Conservation (phyloP, 805 yeast genomes). For the Wickerhamiella musiphila region DNA sequence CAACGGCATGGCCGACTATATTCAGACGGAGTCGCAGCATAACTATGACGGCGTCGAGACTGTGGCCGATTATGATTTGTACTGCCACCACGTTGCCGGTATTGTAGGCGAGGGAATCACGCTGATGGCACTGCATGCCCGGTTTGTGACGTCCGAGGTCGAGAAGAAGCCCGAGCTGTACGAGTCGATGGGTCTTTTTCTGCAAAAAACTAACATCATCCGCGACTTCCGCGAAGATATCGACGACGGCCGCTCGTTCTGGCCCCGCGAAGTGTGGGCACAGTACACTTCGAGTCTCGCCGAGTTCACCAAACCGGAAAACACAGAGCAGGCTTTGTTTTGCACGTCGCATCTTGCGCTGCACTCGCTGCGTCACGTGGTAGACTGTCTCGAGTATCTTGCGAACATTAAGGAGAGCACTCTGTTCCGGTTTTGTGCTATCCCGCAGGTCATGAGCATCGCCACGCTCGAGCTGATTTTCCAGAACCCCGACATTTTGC, state of each 20-base stretch:
- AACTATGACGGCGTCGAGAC: slow-evolving; percentile 67
- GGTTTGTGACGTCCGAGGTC: slow-evolving; percentile 41
- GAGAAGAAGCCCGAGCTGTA: slow-evolving; percentile 39
- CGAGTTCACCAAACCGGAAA: slow-evolving; percentile 37
- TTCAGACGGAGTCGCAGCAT: slow-evolving; percentile 49
- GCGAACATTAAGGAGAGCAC: slow-evolving; percentile 66
- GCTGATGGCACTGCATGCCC: slow-evolving; percentile 57
- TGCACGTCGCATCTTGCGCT: slow-evolving; percentile 72
- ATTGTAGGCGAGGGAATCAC: slow-evolving; percentile 94
- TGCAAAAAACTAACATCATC: slow-evolving; percentile 91
- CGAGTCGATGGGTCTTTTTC: slow-evolving; percentile 83
- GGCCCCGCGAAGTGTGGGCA: slow-evolving; percentile 91
- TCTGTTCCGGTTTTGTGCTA: slow-evolving; percentile 79
- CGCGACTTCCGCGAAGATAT: slow-evolving; percentile 89
- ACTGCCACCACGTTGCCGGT: slow-evolving; percentile 96
- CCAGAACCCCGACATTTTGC: slow-evolving; percentile 59
- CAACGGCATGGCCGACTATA: slow-evolving; percentile 93
- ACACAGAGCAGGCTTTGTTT: slow-evolving; percentile 37
- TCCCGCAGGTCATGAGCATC: slow-evolving; percentile 98
- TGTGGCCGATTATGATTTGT: slow-evolving; percentile 64
- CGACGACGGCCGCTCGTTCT: slow-evolving; percentile 81
- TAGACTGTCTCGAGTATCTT: slow-evolving; percentile 59
- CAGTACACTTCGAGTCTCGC: slow-evolving; percentile 48
- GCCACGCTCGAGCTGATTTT: slow-evolving; percentile 80
- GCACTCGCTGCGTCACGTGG: slow-evolving; percentile 61